Evolutionary conservation across 257 asterid genomes (phyloP), one percentile per base, ranked within the genome.

Genomic region (Fraxinus americana): DNA sequence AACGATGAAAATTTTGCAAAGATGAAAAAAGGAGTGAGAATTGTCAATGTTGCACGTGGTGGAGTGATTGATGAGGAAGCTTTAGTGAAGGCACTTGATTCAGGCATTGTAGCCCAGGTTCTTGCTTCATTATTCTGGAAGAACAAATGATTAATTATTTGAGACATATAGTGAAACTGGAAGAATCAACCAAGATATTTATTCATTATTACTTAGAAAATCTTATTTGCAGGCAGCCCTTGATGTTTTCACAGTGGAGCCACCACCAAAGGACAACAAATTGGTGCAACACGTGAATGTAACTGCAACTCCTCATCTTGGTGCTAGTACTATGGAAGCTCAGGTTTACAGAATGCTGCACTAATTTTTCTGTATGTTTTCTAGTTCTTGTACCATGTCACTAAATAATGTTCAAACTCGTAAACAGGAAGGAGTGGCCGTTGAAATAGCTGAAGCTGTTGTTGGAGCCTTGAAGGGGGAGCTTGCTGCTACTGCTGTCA

Each of bases 71-170:
- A 90, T 79, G 96, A 90, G 83, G 96, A 89, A 72, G 96, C 96
- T 48, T 80, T 90, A 76, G 93, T 89, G 65, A 87, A 82, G 84
- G 96, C 96, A 16, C 86, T 90, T 73, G 93, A 90, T 85, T 75
- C 92, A n/a, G 93, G 96, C 82, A 87, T 85, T n/a, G 93, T 90
- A 52, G 96, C 93, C 71, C 96, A 90, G 96, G 96, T 90, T 74
- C 54, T 59, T 75, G 9, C 54, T 79, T 70, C 16, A 7, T n/a
- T n/a, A 17, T 25, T 48, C 70, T 27, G 14, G 23, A 65, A 45
- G 54, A 57, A 23, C n/a, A 77, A 71, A 57, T 38, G 57, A 65
- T 25, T 29, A 10, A 65, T 79, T 30, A 66, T 57, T 61, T 39
- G 63, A 17, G 48, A 19, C 67, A 36, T 71, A n/a, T 23, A 14